Evolutionary conservation across 1,284 basidiomycete genomes (phyloP), one percentile per base, ranked within the genome.

Genomic region (Chiua sp.): DNA sequence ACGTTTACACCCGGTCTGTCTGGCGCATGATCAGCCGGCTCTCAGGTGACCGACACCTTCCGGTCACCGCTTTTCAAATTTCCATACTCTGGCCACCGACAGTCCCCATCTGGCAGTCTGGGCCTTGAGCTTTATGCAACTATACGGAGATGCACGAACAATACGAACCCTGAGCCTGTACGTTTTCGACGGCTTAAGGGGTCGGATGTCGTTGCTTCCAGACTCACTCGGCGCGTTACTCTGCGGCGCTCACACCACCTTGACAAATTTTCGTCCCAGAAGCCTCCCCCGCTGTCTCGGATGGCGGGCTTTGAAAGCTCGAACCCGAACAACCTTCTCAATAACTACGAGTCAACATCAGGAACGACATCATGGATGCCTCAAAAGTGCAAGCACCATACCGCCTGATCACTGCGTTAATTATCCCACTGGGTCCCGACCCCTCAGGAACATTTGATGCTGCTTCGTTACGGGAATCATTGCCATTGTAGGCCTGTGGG

Each of bases 391-490:
- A 51, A 37, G 30, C 16, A 6, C n/a, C n/a, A n/a, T 26, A 15
- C 15, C 26, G 23, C 32, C 37, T 26, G 26, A 44, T 55, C 54
- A 51, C 33, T 30, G 49, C 50, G 32, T 47, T 20, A 52, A 53
- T 51, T 48, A 37, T 48, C 47, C 28, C 30, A 28, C 44, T 16
- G 47, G 32, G 10, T 30, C 30, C 42, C n/a, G 39, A 47, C 51
- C 37, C 52, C 71, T 63, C 55, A 51, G 22, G 62, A 65, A 66
- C 67, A 60, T 67, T 42, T 35, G 58, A 56, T 55, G 32, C 30
- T 39, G 3, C 53, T 55, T 50, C 50, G 51, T 48, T 33, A n/a
- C 10, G 18, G 39, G 35, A 32, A 39, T 26, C 47, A 26, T 37
- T 44, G 51, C 50, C 46, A 51, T 56, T 53, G 49, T 47, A n/a